Percentiles rank a stretch among this genome's conserved stretches.
phyloP scores from a whole-genome alignment of 2,329 filamentous ascomycete species.

The Falciphora oryzae region DNA sequence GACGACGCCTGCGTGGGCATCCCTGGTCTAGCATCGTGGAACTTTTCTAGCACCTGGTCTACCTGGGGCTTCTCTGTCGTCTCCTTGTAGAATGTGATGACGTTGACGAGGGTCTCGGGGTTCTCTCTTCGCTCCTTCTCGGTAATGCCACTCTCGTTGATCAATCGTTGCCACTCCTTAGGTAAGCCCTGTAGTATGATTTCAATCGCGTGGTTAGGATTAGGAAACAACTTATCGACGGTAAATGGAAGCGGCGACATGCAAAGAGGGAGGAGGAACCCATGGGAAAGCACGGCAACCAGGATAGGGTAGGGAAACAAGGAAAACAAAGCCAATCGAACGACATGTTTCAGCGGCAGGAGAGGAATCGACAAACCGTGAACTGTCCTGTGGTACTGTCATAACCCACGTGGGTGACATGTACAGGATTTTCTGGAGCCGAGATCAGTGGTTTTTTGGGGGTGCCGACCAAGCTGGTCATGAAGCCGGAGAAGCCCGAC shows the following conservation, averaged over 20 bases:
- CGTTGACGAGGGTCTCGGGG: conserved; percentile 90
- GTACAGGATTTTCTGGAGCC: conserved; percentile 94
- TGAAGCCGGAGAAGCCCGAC: conserved; percentile 80
- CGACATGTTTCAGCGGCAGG: background rate
- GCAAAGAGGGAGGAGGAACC: background rate
- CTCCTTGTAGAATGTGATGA: conserved; percentile 96
- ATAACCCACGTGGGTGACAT: conserved; percentile 96
- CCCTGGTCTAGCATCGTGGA: conserved; percentile 72
- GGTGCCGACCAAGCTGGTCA: conserved; percentile 77
- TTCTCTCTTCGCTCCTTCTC: conserved; percentile 95
- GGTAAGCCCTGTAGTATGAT: conserved; percentile 65
- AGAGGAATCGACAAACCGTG: conserved; percentile 57
- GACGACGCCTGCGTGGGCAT: conserved; percentile 35
- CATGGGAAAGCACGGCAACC: conserved; percentile 14
- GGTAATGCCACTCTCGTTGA: conserved; percentile 92
- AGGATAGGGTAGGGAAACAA: conserved; percentile 12
- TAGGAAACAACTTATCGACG: background rate
- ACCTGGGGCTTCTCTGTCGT: conserved; percentile 75
- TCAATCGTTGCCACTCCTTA: conserved; percentile 94
- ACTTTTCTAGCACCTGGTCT: conserved; percentile 91
- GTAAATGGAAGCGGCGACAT: background rate
- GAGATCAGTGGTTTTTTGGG: conserved; percentile 91
- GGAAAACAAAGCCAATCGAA: background rate
- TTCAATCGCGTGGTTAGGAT: conserved; percentile 10
- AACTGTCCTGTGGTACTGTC: conserved; percentile 96